phyloP scores from a whole-genome alignment of 768 basidiomycete species.

The Panaeolus cyanescens region DNA sequence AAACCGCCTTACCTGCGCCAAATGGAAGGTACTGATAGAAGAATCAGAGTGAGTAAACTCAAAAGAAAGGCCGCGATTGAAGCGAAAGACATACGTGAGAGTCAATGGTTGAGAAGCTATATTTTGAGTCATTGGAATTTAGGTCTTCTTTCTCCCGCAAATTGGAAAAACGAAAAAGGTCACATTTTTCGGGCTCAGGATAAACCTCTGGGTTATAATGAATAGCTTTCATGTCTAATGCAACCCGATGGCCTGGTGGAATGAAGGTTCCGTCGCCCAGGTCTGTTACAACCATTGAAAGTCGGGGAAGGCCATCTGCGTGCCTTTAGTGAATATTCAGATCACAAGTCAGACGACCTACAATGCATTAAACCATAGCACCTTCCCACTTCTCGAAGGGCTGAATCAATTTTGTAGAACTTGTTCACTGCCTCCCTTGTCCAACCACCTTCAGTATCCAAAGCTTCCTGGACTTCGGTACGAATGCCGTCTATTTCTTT shows the following conservation, averaged over 20 bases:
- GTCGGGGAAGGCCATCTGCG: conserved; percentile 32
- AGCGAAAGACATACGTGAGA: conserved; percentile 27
- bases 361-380: conserved; percentile 36
- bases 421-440: conserved; percentile 32
- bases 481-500: conserved; percentile 32
- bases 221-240: conserved; percentile 35
- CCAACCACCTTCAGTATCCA: conserved; percentile 38
- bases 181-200: conserved; percentile 33
- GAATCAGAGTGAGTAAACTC: conserved; percentile 3
- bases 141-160: conserved; percentile 26
- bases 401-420: conserved; percentile 37
- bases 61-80: background rate
- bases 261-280: conserved; percentile 32
- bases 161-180: conserved; percentile 38
- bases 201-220: conserved; percentile 37
- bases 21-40: conserved; percentile 37
- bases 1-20: conserved; percentile 30
- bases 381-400: conserved; percentile 36
- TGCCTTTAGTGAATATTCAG: background rate
- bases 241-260: conserved; percentile 32
- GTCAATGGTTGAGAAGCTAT: conserved; percentile 36
- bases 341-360: conserved; percentile 10
- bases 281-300: conserved; percentile 26
- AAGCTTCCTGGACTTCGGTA: conserved; percentile 30
- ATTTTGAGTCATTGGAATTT: conserved; percentile 23